Conservation (phyloP, 164 flowering plant species). For the Vitis rotundifolia region DNA sequence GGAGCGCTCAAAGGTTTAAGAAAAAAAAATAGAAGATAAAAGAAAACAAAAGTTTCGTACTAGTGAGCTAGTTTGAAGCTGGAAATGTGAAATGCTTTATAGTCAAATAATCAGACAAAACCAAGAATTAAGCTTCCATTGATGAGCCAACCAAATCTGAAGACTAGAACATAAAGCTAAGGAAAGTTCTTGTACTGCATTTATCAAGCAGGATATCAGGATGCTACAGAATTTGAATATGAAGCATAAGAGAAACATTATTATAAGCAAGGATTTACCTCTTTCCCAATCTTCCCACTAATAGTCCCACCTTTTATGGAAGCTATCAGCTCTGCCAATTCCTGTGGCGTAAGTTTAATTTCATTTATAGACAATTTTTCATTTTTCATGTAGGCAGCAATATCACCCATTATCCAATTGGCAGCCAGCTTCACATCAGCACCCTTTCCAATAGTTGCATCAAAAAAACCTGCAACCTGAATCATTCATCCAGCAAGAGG, state of each 20-base stretch:
- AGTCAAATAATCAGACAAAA: too few species aligned
- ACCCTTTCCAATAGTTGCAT: conserved; percentile 68
- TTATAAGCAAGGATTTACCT: conserved; percentile 40
- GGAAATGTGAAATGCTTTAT: too few species aligned
- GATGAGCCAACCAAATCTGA: too few species aligned
- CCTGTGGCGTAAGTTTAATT: conserved; percentile 72
- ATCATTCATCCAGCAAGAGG: conserved; percentile 11
- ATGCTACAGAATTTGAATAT: background rate
- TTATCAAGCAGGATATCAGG: background rate
- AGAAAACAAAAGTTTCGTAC: too few species aligned
- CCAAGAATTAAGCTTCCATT: too few species aligned
- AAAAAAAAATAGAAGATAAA: too few species aligned
- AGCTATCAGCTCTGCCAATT: conserved; percentile 78
- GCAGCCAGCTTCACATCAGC: conserved; percentile 91
- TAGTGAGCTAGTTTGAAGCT: too few species aligned
- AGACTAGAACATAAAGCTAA: background rate
- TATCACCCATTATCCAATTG: conserved; percentile 96
- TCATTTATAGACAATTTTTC: conserved; percentile 74
- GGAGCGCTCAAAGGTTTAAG: too few species aligned
- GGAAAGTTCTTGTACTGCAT: background rate
- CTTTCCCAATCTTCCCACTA: conserved; percentile 95
- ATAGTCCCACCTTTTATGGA: conserved; percentile 81
- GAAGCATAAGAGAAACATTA: background rate
- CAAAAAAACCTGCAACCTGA: conserved; percentile 85
- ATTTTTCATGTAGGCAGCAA: conserved; percentile 87